Base-by-base conservation (phyloP, 2,329 filamentous ascomycete species). In the Coniochaeta pulveracea region DNA sequence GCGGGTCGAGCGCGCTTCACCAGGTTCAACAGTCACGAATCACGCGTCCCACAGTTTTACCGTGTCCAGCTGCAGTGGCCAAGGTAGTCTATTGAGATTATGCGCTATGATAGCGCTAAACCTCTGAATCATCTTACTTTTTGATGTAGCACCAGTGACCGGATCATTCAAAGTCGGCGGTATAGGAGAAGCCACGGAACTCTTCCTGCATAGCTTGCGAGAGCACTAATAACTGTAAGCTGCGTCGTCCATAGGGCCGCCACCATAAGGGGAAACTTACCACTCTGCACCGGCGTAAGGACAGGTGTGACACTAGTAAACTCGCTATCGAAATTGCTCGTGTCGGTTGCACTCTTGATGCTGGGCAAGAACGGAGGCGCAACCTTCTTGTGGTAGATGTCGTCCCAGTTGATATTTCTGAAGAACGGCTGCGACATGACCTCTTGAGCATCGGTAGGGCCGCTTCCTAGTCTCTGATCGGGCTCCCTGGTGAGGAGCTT, bases 341-440 rank as follows among this genome's bases (percentile, higher is more conserved):
- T 98, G 63, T 98, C 91, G 26, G 91, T 95, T 7, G 88, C 74
- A 54, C 74, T 93, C 60, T 82, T 91, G 49, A 98, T 93, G 23
- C 76, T 75, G 12, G 91, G 91, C 57, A 88, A 59, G 64, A 95
- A 96, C 1, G 91, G 91, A 34, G 91, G 82, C 34, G 78, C 72
- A 14, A 95, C 76, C 22, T 85, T 76, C 74, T 96, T 98, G 63
- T 95, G 75, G 57, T 95, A 96, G 40, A 98, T 86, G 52, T 98
- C 91, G 44, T 98, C 91, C 91, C 91, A 98, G 60, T 91, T 93
- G 56, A 96, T 84, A 54, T 91, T 93, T 40, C 86, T 72, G 68
- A 98, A 98, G 69, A 98, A 98, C 2, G 91, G 85, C 56, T 98
- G 91, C 52, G 80, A 93, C 91, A 98, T 98, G 52, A 98, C 82